Evolutionary conservation across 139 green algal species (phyloP).

Genomic region (Closterium sp.): DNA sequence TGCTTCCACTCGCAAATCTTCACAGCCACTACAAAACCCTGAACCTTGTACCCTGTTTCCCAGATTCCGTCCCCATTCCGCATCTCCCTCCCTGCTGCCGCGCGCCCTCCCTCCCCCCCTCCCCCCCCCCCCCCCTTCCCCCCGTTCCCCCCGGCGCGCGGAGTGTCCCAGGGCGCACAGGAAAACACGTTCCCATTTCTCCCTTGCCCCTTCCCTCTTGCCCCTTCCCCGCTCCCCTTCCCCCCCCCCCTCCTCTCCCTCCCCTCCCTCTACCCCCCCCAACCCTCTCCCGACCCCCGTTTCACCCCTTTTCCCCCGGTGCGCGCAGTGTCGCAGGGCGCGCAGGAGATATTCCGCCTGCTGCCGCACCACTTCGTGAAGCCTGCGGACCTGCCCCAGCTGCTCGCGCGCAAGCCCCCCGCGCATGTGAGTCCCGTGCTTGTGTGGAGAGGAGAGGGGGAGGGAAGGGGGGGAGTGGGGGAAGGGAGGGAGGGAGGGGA

Average conservation of each 20-base stretch:
- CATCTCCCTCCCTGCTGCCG: too few species aligned
- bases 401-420: slow-evolving; percentile 1
- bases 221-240: background rate
- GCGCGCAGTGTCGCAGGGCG: slow-evolving; percentile 27
- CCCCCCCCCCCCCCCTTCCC: background rate
- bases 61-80: background rate
- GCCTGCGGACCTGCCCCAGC: slow-evolving; percentile 12
- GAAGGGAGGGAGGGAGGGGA: too few species aligned
- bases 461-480: too few species aligned
- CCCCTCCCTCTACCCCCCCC: background rate
- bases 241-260: background rate
- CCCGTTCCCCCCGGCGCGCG: background rate
- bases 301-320: background rate
- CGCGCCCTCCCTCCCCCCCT: background rate
- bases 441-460: too few species aligned
- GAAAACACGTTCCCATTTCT: slow-evolving; percentile 9
- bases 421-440: background rate
- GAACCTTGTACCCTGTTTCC: background rate
- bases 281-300: background rate
- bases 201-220: background rate
- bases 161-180: slow-evolving; percentile 36
- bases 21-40: background rate
- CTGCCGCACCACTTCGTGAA: slow-evolving; percentile 36
- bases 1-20: background rate
- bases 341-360: slow-evolving; percentile 43